phyloP scores from a whole-genome alignment of 1,284 basidiomycete species.

The Golubevia sp. region DNA sequence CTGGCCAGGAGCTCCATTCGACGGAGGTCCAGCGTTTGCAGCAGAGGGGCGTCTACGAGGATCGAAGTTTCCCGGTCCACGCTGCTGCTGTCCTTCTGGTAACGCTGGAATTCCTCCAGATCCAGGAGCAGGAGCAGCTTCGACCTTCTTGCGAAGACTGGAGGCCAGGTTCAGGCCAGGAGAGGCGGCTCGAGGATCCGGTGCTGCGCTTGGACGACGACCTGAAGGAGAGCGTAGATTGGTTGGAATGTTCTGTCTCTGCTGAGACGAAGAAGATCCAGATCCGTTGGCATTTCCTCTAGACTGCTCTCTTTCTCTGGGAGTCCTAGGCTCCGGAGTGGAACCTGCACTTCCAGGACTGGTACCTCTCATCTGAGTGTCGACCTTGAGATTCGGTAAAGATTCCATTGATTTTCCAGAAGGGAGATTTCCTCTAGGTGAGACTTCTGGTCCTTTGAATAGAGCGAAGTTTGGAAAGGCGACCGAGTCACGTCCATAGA shows the following conservation, averaged over 20 bases:
- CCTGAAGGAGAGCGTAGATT: conserved; percentile 34
- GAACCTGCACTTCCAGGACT: not conserved
- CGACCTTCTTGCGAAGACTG: conserved; percentile 41
- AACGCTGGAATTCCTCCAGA: not conserved
- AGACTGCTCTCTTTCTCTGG: not conserved
- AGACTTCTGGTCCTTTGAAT: conserved; percentile 5
- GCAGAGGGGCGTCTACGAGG: conserved; percentile 19
- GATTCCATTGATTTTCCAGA: conserved; percentile 2
- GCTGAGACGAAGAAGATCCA: not conserved
- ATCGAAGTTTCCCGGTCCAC: conserved; percentile 26
- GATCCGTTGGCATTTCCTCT: not conserved
- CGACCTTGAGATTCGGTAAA: not conserved
- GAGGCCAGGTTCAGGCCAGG: conserved; percentile 24
- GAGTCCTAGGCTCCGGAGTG: not conserved
- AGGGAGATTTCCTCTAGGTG: conserved; percentile 3
- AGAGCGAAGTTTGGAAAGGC: conserved; percentile 53
- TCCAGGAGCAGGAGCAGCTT: conserved; percentile 9
- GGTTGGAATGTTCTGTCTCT: conserved; percentile 14
- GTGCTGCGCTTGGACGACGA: conserved; percentile 38
- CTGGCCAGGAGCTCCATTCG: too few relatives aligned
- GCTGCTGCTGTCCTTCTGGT: conserved; percentile 4
- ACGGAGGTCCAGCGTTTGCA: not conserved
- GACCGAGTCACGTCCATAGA: conserved; percentile 52
- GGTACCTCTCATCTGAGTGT: not conserved
- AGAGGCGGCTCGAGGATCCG: conserved; percentile 22